phyloP scores from a whole-genome alignment of 331 rosid genomes.

The Telfairia occidentalis region DNA sequence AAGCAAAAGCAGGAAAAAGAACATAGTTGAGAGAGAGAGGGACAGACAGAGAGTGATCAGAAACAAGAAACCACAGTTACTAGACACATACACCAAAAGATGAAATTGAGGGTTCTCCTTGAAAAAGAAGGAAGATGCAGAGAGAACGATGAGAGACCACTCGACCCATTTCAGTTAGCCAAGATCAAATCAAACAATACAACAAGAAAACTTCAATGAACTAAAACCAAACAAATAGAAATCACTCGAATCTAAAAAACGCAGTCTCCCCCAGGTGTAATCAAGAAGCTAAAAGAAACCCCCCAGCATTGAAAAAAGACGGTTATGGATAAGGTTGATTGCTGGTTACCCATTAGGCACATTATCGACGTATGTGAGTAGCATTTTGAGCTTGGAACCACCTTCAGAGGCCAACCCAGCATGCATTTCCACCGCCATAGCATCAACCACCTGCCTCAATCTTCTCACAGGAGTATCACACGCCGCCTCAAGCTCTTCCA shows the following conservation, averaged over 20 bases:
- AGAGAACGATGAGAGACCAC: neutral
- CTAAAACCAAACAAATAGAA: neutral
- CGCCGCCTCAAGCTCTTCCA: conserved; percentile 65
- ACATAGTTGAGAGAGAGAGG: neutral
- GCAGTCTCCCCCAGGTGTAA: neutral
- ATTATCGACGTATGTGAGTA: conserved; percentile 75
- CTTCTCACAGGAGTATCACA: conserved; percentile 59
- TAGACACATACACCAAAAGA: neutral
- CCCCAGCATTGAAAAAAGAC: neutral
- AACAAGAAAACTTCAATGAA: neutral
- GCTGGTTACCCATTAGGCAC: conserved; percentile 70
- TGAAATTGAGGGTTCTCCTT: neutral
- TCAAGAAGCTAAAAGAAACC: neutral
- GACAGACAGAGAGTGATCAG: too few relatives aligned
- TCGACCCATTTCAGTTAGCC: neutral
- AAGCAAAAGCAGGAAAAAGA: neutral
- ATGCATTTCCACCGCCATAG: conserved; percentile 99
- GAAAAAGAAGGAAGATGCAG: neutral
- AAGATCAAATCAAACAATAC: neutral
- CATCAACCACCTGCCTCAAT: conserved; percentile 80
- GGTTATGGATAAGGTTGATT: neutral
- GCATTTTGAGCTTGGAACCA: conserved; percentile 96
- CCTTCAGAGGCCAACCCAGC: conserved; percentile 96
- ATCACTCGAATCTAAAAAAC: neutral
- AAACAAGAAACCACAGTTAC: neutral